A percentile compares a stretch with the other conserved stretches of the same genome.
Conservation (phyloP, 1,139 yeast genomes). For the Meyerozyma sp. region DNA sequence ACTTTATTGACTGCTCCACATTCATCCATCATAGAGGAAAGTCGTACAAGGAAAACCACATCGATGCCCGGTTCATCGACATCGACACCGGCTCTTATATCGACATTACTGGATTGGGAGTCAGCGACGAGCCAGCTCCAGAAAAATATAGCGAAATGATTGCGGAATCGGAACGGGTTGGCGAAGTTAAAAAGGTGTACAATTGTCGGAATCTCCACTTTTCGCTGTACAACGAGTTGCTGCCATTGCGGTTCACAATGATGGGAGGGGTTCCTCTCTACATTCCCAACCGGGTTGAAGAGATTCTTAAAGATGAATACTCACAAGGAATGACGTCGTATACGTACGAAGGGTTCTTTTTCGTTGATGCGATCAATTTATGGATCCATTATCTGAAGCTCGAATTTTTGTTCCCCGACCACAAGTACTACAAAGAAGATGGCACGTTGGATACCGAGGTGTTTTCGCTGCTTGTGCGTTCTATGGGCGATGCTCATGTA, state of each 20-base stretch:
- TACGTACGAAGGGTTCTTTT: constrained; percentile 16
- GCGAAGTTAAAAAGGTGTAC: constrained; percentile 18
- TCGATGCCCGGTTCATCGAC: constrained; percentile 38
- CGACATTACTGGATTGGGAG: constrained; percentile 34
- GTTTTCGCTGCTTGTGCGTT: constrained; percentile 16
- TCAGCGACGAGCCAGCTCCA: constrained; percentile 12
- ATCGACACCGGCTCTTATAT: constrained; percentile 36
- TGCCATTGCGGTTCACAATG: constrained; percentile 27
- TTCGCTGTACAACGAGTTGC: constrained; percentile 17
- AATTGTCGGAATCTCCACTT: constrained; percentile 29
- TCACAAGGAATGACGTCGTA: constrained; percentile 14
- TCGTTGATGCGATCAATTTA: constrained; percentile 18
- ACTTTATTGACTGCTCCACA: constrained; percentile 28
- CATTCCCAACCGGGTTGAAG: constrained; percentile 22
- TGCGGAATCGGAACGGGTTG: constrained; percentile 8
- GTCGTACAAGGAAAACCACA: constrained; percentile 26
- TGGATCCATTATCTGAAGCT: constrained; percentile 21
- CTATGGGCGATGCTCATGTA: constrained; percentile 11
- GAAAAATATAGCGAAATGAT: constrained; percentile 12
- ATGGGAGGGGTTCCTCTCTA: constrained; percentile 29
- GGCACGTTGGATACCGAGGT: constrained; percentile 12
- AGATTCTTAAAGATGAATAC: constrained; percentile 25
- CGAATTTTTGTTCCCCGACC: constrained; percentile 12
- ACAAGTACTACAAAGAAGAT: constrained; percentile 8
- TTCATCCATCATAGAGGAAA: constrained; percentile 28